Evolutionary conservation across 31 red algal genomes (phyloP).

Genomic region (Odonthalia washingtoniensis): DNA sequence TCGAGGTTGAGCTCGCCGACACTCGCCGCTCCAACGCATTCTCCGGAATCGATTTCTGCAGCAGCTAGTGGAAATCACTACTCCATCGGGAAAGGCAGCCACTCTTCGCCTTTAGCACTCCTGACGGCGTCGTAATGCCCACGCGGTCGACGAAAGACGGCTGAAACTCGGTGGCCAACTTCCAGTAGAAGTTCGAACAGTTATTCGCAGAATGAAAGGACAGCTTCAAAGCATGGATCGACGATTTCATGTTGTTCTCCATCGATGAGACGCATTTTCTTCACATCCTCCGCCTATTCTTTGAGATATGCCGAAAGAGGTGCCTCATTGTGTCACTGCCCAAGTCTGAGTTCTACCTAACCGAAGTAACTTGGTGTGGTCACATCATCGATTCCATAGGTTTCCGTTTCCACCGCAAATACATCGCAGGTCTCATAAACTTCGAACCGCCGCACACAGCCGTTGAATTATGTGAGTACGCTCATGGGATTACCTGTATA

Average conservation of each 20-base stretch:
- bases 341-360: conserved; percentile 49
- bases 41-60: conserved; percentile 42
- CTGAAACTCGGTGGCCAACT: conserved; percentile 36
- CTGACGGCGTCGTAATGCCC: conserved; percentile 44
- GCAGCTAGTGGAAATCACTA: conserved; percentile 60
- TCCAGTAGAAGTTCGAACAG: conserved; percentile 20
- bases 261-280: not conserved
- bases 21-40: not conserved
- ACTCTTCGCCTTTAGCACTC: conserved; percentile 42
- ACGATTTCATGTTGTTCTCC: conserved; percentile 27
- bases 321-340: conserved; percentile 25
- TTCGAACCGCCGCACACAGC: conserved; percentile 10
- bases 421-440: not conserved
- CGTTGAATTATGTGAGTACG: conserved; percentile 38
- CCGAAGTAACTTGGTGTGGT: conserved; percentile 20
- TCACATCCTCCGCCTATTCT: conserved; percentile 13
- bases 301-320: conserved; percentile 14
- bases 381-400: conserved; percentile 32
- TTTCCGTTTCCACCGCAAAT: conserved; percentile 12
- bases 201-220: not conserved
- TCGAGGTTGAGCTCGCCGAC: conserved; percentile 16
- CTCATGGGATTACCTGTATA: conserved; percentile 24
- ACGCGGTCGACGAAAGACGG: conserved; percentile 22
- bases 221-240: too few species aligned
- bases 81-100: conserved; percentile 39